Percentiles rank a stretch among this genome's conserved stretches.
Evolutionary conservation across 352 stramenopile genomes (phyloP).

Genomic region (Phytopythium delawarense): DNA sequence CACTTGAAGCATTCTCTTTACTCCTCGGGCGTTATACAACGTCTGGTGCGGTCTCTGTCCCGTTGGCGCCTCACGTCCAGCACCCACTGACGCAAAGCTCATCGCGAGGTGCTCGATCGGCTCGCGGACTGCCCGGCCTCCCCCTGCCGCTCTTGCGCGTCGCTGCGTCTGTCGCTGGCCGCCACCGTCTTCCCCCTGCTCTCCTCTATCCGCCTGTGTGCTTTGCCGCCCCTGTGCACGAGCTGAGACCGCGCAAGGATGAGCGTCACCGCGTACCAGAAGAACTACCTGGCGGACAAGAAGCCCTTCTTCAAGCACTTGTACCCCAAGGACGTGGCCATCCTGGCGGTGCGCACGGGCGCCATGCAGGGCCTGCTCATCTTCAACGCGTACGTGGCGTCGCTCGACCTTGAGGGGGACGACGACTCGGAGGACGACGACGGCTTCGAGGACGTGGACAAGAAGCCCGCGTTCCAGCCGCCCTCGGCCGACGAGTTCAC

Average conservation of each 20-base stretch:
- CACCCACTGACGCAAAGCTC: not conserved
- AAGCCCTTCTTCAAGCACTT: constrained; percentile 87
- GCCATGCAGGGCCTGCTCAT: constrained; percentile 70
- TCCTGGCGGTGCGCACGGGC: constrained; percentile 55
- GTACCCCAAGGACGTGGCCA: constrained; percentile 57
- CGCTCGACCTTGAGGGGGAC: constrained; percentile 65
- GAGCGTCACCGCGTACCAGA: constrained; percentile 55
- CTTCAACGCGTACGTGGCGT: constrained; percentile 75
- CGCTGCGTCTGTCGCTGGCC: not conserved
- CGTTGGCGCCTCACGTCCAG: not conserved
- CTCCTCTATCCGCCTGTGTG: not conserved
- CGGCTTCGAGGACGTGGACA: constrained; percentile 24
- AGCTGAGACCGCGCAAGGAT: constrained; percentile 15
- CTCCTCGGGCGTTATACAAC: not conserved
- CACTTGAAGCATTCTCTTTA: not conserved
- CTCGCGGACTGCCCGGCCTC: not conserved
- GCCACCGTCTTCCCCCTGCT: not conserved
- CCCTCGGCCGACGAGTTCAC: constrained; percentile 59
- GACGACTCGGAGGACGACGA: constrained; percentile 44
- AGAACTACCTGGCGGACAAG: constrained; percentile 80
- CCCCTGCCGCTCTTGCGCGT: not conserved
- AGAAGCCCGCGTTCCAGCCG: constrained; percentile 45
- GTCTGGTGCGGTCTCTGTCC: not conserved
- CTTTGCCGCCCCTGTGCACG: not conserved
- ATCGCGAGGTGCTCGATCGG: not conserved